phyloP scores from a whole-genome alignment of 352 stramenopile genomes.

The Phytophthora boehmeriae region DNA sequence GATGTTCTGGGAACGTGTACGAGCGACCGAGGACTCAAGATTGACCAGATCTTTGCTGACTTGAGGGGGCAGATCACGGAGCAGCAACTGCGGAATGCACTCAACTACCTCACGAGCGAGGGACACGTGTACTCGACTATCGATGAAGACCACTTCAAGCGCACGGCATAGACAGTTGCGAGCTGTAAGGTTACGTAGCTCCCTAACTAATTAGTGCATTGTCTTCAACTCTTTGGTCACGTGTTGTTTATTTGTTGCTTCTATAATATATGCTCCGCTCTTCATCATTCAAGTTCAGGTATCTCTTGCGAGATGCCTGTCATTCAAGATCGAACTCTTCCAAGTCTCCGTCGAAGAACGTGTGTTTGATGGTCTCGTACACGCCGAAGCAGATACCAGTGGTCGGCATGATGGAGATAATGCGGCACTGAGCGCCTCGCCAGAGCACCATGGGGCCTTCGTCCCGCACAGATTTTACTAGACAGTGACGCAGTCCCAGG shows the following conservation, averaged over 20 bases:
- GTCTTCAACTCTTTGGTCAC: background rate
- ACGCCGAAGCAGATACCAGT: slow-evolving; percentile 87
- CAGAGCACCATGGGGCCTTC: slow-evolving; percentile 68
- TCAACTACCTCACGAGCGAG: slow-evolving; percentile 88
- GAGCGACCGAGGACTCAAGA: slow-evolving; percentile 76
- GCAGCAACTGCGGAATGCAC: slow-evolving; percentile 60
- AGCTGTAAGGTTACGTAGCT: background rate
- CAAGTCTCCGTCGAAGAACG: slow-evolving; percentile 69
- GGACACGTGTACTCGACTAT: slow-evolving; percentile 92
- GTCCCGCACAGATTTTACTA: slow-evolving; percentile 56
- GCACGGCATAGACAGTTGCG: slow-evolving; percentile 82
- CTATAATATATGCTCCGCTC: slow-evolving; percentile 28
- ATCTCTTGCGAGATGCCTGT: slow-evolving; percentile 6
- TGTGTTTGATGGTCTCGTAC: slow-evolving; percentile 85
- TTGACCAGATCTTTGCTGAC: slow-evolving; percentile 78
- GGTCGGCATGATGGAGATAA: slow-evolving; percentile 75
- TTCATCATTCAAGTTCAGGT: slow-evolving; percentile 8
- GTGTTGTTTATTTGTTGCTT: slow-evolving; percentile 22
- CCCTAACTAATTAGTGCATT: slow-evolving; percentile 17
- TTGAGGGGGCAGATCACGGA: slow-evolving; percentile 73
- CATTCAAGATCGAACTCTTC: slow-evolving; percentile 70
- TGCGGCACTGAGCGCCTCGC: slow-evolving; percentile 73
- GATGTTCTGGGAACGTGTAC: slow-evolving; percentile 75
- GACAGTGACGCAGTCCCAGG: slow-evolving; percentile 59
- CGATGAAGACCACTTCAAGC: slow-evolving; percentile 91